Evolutionary conservation across 352 stramenopile species (phyloP).

Genomic region (Globisporangium polare): DNA sequence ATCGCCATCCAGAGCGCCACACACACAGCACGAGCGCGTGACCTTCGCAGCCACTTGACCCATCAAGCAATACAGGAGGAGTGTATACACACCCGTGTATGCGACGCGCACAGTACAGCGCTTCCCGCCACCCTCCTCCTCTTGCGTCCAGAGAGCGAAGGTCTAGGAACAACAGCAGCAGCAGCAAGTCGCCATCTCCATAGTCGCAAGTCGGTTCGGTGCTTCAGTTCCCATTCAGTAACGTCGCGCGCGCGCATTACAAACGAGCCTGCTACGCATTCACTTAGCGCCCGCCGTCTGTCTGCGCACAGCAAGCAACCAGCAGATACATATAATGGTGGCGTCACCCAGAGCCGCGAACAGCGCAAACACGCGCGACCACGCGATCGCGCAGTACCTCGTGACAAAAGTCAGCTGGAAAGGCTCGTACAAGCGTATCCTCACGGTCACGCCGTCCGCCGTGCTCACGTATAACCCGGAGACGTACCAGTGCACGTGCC

Average conservation of each 20-base stretch:
- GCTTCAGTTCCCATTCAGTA: conserved; percentile 1
- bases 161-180: not conserved
- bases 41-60: too few species aligned
- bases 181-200: not conserved
- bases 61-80: too few species aligned
- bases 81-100: not conserved
- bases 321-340: not conserved
- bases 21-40: not conserved
- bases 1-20: not conserved
- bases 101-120: not conserved
- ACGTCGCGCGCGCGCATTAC: not conserved
- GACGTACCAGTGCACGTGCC: conserved; percentile 64
- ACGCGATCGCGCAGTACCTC: conserved; percentile 62
- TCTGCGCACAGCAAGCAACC: not conserved
- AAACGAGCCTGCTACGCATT: not conserved
- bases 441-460: conserved; percentile 48
- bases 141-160: not conserved
- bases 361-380: conserved; percentile 10
- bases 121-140: not conserved
- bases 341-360: not conserved
- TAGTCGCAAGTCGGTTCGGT: not conserved
- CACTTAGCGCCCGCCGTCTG: not conserved
- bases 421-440: conserved; percentile 52
- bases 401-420: conserved; percentile 67
- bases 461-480: conserved; percentile 63